Evolutionary conservation across 352 stramenopile species (phyloP).

Genomic region (Phytopythium boreale): DNA sequence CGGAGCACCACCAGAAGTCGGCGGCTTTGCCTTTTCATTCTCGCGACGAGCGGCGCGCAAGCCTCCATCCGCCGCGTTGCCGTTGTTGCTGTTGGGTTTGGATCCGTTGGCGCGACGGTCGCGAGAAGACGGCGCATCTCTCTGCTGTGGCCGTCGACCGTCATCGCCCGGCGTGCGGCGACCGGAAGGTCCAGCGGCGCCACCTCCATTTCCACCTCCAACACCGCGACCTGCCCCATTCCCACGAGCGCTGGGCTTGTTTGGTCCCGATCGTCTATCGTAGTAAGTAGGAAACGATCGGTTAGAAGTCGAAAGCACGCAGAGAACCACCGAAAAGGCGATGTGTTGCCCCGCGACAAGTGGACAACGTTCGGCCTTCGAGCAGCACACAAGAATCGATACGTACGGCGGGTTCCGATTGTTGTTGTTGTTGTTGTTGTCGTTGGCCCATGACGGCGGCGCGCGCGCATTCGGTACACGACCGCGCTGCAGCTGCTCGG

Average conservation of each 20-base stretch:
- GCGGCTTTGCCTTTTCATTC: slow-evolving; percentile 21
- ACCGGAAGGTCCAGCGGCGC: slow-evolving; percentile 32
- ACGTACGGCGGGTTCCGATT: slow-evolving; percentile 25
- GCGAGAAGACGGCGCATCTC: slow-evolving; percentile 29
- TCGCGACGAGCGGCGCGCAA: slow-evolving; percentile 42
- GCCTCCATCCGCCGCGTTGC: slow-evolving; percentile 33
- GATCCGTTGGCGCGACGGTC: slow-evolving; percentile 5
- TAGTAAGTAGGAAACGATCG: too few species aligned
- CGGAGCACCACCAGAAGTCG: not conserved
- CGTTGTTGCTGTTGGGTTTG: slow-evolving; percentile 19
- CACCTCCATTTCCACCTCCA: slow-evolving; percentile 9
- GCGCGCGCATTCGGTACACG: slow-evolving; percentile 19
- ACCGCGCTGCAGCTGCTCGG: slow-evolving; percentile 34
- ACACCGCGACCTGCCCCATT: not conserved
- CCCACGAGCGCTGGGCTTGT: not conserved
- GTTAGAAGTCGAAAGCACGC: not conserved
- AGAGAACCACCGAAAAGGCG: not conserved
- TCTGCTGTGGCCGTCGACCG: slow-evolving; percentile 28
- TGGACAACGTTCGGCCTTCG: not conserved
- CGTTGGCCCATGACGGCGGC: slow-evolving; percentile 51
- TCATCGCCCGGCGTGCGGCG: slow-evolving; percentile 59
- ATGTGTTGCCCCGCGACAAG: too few species aligned
- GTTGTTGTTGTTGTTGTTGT: slow-evolving; percentile 42
- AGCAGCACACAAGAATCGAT: not conserved
- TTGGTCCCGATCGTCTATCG: not conserved